Conservation (phyloP, 2,329 filamentous ascomycete genomes). For the Trichophyton benhamiae region DNA sequence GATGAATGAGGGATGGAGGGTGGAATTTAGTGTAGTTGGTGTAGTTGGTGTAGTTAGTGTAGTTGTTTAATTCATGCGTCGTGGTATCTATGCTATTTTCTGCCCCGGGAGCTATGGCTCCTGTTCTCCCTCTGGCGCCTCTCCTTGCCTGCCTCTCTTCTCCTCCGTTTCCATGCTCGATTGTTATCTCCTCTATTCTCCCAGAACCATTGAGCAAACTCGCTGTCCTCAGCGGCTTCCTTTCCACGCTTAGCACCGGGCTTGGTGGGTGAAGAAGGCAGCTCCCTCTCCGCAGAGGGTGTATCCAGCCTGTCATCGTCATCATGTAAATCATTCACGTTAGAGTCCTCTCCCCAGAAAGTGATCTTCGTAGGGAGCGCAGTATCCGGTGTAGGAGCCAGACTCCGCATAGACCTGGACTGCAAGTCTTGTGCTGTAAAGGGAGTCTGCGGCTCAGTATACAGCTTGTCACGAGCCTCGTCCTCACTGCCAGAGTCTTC, state of each 20-base stretch:
- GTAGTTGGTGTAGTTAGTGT: not conserved
- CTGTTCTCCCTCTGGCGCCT: constrained; percentile 49
- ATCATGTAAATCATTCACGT: constrained; percentile 15
- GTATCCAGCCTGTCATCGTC: not conserved
- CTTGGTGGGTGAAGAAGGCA: constrained; percentile 7
- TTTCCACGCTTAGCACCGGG: constrained; percentile 14
- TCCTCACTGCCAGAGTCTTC: constrained; percentile 36
- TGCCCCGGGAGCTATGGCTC: constrained; percentile 29
- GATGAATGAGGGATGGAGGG: not conserved
- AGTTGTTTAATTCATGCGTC: not conserved
- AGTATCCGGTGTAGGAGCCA: constrained; percentile 89
- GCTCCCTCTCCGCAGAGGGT: constrained; percentile 18
- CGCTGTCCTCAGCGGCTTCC: constrained; percentile 37
- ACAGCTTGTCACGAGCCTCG: constrained; percentile 34
- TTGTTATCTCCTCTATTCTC: constrained; percentile 40
- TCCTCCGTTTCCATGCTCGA: constrained; percentile 41
- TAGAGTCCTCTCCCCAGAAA: constrained; percentile 19
- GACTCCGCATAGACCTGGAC: constrained; percentile 56
- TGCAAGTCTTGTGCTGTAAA: constrained; percentile 69
- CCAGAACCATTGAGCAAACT: constrained; percentile 52
- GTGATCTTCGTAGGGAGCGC: constrained; percentile 49
- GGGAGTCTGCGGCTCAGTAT: constrained; percentile 57
- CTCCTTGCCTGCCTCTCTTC: constrained; percentile 48
- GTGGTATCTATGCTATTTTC: not conserved
- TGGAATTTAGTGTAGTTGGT: not conserved